These are phyloP conservation scores for Falciphora oryzae DNA, from an alignment of 2,329 filamentous ascomycete genomes.

Conservation along the genomic window DNA sequence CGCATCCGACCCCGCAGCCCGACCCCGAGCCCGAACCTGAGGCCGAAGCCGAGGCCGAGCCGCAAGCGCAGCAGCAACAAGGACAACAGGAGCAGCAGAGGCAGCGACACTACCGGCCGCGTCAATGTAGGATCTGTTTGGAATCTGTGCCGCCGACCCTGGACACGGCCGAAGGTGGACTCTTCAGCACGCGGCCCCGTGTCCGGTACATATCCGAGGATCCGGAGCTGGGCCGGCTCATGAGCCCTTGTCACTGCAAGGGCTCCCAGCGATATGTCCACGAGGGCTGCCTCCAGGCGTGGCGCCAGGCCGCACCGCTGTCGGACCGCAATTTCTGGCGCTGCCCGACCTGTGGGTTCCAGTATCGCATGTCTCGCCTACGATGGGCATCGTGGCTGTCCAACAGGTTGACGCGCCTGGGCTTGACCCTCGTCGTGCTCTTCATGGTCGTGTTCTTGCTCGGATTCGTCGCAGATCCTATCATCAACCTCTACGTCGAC, in stretches of 20 bases:
- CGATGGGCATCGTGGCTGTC: slow-evolving; percentile 66
- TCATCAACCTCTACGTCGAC: slow-evolving; percentile 83
- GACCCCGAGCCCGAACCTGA: not conserved
- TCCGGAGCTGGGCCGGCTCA: slow-evolving; percentile 65
- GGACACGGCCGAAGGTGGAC: slow-evolving; percentile 27
- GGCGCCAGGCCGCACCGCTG: slow-evolving; percentile 68
- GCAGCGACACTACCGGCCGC: slow-evolving; percentile 54
- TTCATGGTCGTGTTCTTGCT: slow-evolving; percentile 69
- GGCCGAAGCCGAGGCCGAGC: not conserved
- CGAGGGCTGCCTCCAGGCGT: slow-evolving; percentile 78
- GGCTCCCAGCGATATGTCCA: slow-evolving; percentile 92
- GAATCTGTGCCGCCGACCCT: slow-evolving; percentile 55
- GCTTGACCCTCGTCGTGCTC: slow-evolving; percentile 68
- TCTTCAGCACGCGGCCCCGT: slow-evolving; percentile 23
- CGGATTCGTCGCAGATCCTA: slow-evolving; percentile 88
- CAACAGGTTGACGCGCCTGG: slow-evolving; percentile 60
- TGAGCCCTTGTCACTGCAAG: slow-evolving; percentile 90
- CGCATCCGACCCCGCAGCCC: not conserved
- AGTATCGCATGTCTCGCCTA: slow-evolving; percentile 73
- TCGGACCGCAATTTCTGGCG: slow-evolving; percentile 70
- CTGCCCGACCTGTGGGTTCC: slow-evolving; percentile 82
- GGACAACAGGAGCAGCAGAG: slow-evolving; percentile 18
- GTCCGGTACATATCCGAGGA: slow-evolving; percentile 66
- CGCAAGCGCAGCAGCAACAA: slow-evolving; percentile 13
- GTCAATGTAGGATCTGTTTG: slow-evolving; percentile 85